phyloP scores from a whole-genome alignment of 257 asterid genomes.

The Lavandula angustifolia region DNA sequence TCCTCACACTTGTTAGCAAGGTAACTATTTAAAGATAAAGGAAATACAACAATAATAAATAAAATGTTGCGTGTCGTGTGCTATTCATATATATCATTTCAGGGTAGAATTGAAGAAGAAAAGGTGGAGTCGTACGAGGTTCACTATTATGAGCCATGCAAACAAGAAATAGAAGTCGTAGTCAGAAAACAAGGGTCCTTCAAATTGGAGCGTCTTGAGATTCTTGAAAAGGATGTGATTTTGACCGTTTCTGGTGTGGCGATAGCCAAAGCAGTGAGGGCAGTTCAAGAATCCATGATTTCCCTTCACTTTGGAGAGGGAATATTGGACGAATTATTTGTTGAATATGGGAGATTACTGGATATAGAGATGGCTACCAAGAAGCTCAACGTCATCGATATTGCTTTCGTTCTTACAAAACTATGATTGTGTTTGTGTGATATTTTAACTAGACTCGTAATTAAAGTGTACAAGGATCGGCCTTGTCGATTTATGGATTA shows the following conservation, averaged over 20 bases:
- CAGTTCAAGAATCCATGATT: constrained; percentile 64
- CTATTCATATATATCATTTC: too few relatives aligned
- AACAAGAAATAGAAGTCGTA: constrained; percentile 44
- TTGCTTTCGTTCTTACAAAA: constrained; percentile 42
- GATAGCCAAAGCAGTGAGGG: constrained; percentile 56
- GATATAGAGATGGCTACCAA: constrained; percentile 47
- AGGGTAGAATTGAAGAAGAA: constrained; percentile 54
- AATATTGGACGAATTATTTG: constrained; percentile 49
- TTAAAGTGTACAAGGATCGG: too few relatives aligned
- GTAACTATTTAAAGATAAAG: constrained; percentile 17
- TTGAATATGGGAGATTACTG: constrained; percentile 49
- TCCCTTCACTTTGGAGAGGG: constrained; percentile 60
- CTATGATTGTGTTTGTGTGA: neutral
- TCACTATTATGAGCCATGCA: constrained; percentile 57
- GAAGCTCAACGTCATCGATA: constrained; percentile 38
- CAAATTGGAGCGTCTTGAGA: constrained; percentile 42
- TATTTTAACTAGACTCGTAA: too few relatives aligned
- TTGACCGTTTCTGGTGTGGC: constrained; percentile 40
- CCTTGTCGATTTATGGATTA: too few relatives aligned
- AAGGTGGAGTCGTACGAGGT: constrained; percentile 54
- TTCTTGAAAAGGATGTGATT: constrained; percentile 41
- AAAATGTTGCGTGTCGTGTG: too few relatives aligned
- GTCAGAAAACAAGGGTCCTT: constrained; percentile 41
- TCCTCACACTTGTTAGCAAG: constrained; percentile 41
- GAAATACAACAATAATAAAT: too few relatives aligned